A percentile compares a stretch with the other conserved stretches of the same genome.
Conservation (phyloP, 2,329 filamentous ascomycete species). For the Cladophialophora bantiana region DNA sequence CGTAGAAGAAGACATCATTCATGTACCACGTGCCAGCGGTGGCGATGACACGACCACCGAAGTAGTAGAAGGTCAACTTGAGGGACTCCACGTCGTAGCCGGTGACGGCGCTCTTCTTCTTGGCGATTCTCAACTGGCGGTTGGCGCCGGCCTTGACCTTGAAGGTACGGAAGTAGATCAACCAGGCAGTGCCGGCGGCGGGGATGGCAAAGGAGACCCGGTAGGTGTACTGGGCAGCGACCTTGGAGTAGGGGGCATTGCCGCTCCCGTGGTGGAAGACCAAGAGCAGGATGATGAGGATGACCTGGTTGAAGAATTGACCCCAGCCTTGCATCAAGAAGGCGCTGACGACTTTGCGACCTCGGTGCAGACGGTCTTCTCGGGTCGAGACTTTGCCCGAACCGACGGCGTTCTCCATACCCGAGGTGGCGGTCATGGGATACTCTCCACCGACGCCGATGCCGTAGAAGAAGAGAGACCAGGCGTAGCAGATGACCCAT, state of each 20-base stretch:
- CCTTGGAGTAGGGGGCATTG: constrained; percentile 76
- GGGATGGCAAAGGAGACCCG: constrained; percentile 91
- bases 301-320: constrained; percentile 90
- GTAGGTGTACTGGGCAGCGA: constrained; percentile 88
- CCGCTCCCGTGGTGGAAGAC: constrained; percentile 85
- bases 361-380: constrained; percentile 92
- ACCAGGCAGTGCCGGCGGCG: constrained; percentile 88
- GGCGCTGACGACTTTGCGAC: constrained; percentile 91
- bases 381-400: constrained; percentile 86
- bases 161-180: constrained; percentile 93
- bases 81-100: constrained; percentile 91
- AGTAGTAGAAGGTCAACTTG: constrained; percentile 77
- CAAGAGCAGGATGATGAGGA: constrained; percentile 84
- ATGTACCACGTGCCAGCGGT: constrained; percentile 91
- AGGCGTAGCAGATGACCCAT: constrained; percentile 97
- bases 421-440: constrained; percentile 93
- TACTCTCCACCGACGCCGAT: constrained; percentile 67
- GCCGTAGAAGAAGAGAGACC: constrained; percentile 91
- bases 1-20: constrained; percentile 99
- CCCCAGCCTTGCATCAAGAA: constrained; percentile 99
- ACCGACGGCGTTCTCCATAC: constrained; percentile 90
- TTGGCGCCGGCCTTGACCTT: constrained; percentile 85
- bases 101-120: constrained; percentile 85
- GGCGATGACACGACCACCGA: constrained; percentile 83
- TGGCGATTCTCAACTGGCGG: constrained; percentile 79